phyloP scores from a whole-genome alignment of 805 yeast species.

The Candida succiphila region DNA sequence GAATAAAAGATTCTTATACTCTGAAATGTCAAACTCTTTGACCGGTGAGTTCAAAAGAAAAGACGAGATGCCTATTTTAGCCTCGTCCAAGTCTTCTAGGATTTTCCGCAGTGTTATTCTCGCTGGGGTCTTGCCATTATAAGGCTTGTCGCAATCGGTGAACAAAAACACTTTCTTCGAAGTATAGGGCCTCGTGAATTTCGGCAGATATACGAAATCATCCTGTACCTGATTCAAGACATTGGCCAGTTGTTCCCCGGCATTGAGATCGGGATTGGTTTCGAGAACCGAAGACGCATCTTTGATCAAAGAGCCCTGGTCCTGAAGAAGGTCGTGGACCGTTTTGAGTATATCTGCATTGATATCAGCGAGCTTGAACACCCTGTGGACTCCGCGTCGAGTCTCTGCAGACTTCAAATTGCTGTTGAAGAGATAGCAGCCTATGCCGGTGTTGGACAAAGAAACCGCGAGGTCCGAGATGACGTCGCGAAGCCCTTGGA shows the following conservation, averaged over 20 bases:
- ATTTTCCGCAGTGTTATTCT: slow-evolving; percentile 43
- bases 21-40: slow-evolving; percentile 31
- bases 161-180: slow-evolving; percentile 57
- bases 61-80: slow-evolving; percentile 48
- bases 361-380: slow-evolving; percentile 45
- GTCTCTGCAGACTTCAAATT: slow-evolving; percentile 20
- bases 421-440: slow-evolving; percentile 55
- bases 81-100: slow-evolving; percentile 49
- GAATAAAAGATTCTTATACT: slow-evolving; percentile 44
- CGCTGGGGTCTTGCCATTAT: slow-evolving; percentile 26
- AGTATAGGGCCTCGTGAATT: slow-evolving; percentile 34
- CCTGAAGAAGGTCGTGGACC: slow-evolving; percentile 40
- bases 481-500: slow-evolving; percentile 49
- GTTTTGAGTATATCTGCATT: slow-evolving; percentile 48
- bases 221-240: slow-evolving; percentile 45
- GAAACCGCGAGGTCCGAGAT: slow-evolving; percentile 58
- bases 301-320: slow-evolving; percentile 14
- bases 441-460: slow-evolving; percentile 63
- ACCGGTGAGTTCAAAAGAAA: slow-evolving; percentile 37
- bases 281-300: slow-evolving; percentile 1
- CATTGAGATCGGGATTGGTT: slow-evolving; percentile 10
- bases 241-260: slow-evolving; percentile 25
- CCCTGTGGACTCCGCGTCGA: slow-evolving; percentile 34
- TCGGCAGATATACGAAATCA: slow-evolving; percentile 35
- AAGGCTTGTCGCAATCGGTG: slow-evolving; percentile 70